Conservation (phyloP, 345 rosid genomes). For the Geranium rotundifolium region DNA sequence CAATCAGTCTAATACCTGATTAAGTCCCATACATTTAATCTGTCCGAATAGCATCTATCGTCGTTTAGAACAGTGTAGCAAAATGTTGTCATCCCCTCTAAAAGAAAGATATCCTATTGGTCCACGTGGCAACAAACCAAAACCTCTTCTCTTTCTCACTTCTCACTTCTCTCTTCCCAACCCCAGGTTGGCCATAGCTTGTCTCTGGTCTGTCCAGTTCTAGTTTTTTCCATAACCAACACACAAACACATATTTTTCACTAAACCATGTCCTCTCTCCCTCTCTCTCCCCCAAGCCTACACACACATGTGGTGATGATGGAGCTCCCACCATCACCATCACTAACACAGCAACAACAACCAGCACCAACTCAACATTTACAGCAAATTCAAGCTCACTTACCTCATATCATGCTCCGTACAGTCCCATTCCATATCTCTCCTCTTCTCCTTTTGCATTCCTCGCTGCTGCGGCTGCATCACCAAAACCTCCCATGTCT, state of each 20-base stretch:
- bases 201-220: conserved; percentile 37
- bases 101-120: conserved; percentile 17
- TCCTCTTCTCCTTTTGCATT: conserved; percentile 10
- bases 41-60: too few relatives aligned
- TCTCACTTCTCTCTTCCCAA: conserved; percentile 13
- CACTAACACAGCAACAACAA: conserved; percentile 23
- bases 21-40: too few relatives aligned
- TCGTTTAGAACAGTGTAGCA: too few relatives aligned
- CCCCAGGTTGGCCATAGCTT: conserved; percentile 11
- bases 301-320: conserved; percentile 32
- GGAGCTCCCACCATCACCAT: conserved; percentile 48
- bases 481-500: conserved; percentile 43
- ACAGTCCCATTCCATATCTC: conserved; percentile 8
- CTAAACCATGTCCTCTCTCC: conserved; percentile 33
- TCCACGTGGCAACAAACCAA: conserved; percentile 43
- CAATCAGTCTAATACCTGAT: too few relatives aligned
- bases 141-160: conserved; percentile 5
- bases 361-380: conserved; percentile 13
- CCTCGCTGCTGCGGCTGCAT: conserved; percentile 31
- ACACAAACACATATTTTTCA: conserved; percentile 25
- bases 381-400: not conserved
- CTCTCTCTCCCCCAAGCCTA: conserved; percentile 28
- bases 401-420: not conserved
- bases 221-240: conserved; percentile 32
- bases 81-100: too few relatives aligned